Percentiles rank a stretch among this genome's conserved stretches.
Evolutionary conservation across 257 asterid genomes (phyloP).

Genomic region (Nicotiana otophora): DNA sequence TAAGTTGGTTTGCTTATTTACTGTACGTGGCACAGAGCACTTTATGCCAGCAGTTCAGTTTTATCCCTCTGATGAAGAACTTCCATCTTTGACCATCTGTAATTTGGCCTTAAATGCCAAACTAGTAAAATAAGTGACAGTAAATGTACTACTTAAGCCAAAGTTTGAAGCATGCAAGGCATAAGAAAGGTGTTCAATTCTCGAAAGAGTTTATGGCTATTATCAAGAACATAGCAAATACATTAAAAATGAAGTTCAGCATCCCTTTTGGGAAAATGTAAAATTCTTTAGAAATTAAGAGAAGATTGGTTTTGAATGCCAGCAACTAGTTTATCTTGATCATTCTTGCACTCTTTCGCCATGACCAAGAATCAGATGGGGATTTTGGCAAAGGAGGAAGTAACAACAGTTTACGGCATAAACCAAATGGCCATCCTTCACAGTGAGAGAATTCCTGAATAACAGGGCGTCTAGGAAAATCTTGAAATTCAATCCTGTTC

Average conservation of each 20-base stretch:
- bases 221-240: not conserved
- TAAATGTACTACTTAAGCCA: not conserved
- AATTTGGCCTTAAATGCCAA: not conserved
- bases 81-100: not conserved
- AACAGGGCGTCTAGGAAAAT: slow-evolving; percentile 24
- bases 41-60: not conserved
- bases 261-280: not conserved
- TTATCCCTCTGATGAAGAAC: not conserved
- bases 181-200: not conserved
- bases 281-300: not conserved
- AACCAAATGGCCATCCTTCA: slow-evolving; percentile 91
- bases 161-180: not conserved
- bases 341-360: slow-evolving; percentile 45
- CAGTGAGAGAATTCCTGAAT: slow-evolving; percentile 43
- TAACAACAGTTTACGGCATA: slow-evolving; percentile 51
- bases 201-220: not conserved
- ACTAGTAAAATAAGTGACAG: not conserved
- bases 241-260: not conserved
- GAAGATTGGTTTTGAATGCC: not conserved
- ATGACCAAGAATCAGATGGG: slow-evolving; percentile 78
- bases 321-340: slow-evolving; percentile 20
- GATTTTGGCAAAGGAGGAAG: slow-evolving; percentile 84
- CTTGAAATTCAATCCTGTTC: slow-evolving; percentile 42
- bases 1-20: not conserved
- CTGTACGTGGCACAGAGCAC: too few species aligned